Evolutionary conservation across 257 asterid genomes (phyloP).

Genomic region (Oldenlandia corymbosa): DNA sequence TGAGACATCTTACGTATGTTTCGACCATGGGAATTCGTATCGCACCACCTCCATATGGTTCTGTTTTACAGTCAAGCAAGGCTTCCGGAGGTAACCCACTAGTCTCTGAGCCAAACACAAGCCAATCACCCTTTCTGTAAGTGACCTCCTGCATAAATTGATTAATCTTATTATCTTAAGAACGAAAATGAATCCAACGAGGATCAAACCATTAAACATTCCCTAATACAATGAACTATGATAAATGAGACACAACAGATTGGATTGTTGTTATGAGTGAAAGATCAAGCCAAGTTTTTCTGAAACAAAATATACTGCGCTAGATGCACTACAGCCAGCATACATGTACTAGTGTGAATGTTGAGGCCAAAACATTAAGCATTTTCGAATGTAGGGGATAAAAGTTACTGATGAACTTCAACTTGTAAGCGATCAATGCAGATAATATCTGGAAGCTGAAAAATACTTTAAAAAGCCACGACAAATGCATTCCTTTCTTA

Average conservation of each 20-base stretch:
- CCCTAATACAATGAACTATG: too few relatives aligned
- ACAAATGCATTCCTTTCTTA: neutral
- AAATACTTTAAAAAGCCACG: neutral
- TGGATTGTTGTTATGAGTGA: too few relatives aligned
- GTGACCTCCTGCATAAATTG: conserved; percentile 58
- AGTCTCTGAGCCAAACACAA: conserved; percentile 90
- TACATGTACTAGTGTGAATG: too few relatives aligned
- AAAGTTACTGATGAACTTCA: neutral
- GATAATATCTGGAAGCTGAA: neutral
- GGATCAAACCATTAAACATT: neutral
- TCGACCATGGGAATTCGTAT: conserved; percentile 85
- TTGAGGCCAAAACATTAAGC: neutral
- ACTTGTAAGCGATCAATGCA: neutral
- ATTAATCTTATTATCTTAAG: neutral
- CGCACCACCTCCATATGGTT: conserved; percentile 68
- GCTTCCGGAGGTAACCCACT: conserved; percentile 82
- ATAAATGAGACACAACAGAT: too few relatives aligned
- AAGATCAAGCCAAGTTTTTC: too few relatives aligned
- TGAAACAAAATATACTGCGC: too few relatives aligned
- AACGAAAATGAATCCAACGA: neutral
- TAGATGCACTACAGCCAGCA: too few relatives aligned
- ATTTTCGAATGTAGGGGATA: neutral
- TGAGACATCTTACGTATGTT: conserved; percentile 90
- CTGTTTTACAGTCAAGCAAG: conserved; percentile 58
- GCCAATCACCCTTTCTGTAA: conserved; percentile 89